phyloP scores from a whole-genome alignment of 2,329 filamentous ascomycete genomes.

The Colletotrichum sp. region DNA sequence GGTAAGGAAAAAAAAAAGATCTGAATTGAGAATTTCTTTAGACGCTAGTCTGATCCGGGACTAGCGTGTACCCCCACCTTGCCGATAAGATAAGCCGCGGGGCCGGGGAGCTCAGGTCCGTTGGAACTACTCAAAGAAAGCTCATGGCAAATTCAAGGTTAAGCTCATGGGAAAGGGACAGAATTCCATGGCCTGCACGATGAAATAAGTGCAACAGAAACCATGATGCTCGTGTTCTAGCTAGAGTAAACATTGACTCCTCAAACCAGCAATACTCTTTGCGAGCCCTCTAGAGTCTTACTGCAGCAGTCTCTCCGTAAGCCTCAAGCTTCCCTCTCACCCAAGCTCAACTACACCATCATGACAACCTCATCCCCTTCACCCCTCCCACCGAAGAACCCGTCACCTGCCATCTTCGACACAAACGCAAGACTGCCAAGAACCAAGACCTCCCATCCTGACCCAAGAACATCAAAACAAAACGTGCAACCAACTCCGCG shows the following conservation, averaged over 20 bases:
- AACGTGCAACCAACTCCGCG: neutral
- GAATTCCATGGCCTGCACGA: neutral
- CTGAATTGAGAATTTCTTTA: constrained; percentile 21
- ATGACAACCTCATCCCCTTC: neutral
- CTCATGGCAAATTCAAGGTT: neutral
- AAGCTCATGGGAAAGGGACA: neutral
- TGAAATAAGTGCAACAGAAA: neutral
- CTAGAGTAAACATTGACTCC: neutral
- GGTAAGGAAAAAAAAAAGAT: constrained; percentile 14
- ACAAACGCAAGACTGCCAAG: neutral
- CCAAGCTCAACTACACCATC: neutral
- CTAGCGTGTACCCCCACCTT: constrained; percentile 8
- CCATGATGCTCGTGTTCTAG: neutral
- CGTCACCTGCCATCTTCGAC: neutral
- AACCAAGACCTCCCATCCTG: neutral
- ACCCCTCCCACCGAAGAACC: neutral
- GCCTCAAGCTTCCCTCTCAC: neutral
- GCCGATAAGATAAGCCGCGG: constrained; percentile 20
- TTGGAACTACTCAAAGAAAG: neutral
- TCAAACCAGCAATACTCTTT: neutral
- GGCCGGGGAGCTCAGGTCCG: neutral
- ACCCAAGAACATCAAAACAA: neutral
- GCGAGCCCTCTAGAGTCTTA: neutral
- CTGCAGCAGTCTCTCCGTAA: neutral
- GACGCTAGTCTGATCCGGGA: neutral